A percentile compares a stretch with the other conserved stretches of the same genome.
Conservation (phyloP, 1,139 yeast genomes). For the Magnusiomyces tetraspermus region DNA sequence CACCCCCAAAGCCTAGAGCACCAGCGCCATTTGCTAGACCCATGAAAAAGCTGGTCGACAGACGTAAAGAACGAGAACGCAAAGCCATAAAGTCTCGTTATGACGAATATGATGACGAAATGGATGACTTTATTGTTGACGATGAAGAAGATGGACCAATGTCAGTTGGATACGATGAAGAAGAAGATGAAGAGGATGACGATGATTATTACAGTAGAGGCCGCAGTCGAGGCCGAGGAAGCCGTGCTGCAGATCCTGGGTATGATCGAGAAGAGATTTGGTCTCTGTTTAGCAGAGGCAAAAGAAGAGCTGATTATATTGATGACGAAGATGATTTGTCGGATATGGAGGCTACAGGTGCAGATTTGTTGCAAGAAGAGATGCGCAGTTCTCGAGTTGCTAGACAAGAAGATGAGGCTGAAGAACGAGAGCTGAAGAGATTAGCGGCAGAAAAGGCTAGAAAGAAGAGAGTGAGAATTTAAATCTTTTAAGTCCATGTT, state of each 20-base stretch:
- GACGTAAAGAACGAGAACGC: slow-evolving; percentile 9
- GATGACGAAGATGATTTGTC: slow-evolving; percentile 50
- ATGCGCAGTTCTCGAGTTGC: slow-evolving; percentile 52
- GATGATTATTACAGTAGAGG: slow-evolving; percentile 11
- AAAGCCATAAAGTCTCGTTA: slow-evolving; percentile 2
- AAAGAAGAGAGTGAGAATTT: slow-evolving; percentile 4
- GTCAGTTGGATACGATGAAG: slow-evolving; percentile 31
- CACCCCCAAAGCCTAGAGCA: slow-evolving; percentile 9
- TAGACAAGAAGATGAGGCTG: slow-evolving; percentile 54
- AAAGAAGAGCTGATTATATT: slow-evolving; percentile 39
- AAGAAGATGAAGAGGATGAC: slow-evolving; percentile 20
- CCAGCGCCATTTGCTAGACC: slow-evolving; percentile 30
- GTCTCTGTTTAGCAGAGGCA: slow-evolving; percentile 69
- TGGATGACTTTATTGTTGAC: slow-evolving; percentile 28
- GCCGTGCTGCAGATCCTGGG: slow-evolving; percentile 29
- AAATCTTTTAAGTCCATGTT: not conserved
- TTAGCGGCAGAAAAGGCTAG: slow-evolving; percentile 37
- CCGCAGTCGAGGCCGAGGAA: slow-evolving; percentile 14
- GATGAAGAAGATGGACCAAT: slow-evolving; percentile 26
- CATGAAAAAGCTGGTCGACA: slow-evolving; percentile 22
- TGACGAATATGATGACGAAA: slow-evolving; percentile 25
- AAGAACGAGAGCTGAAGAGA: slow-evolving; percentile 48
- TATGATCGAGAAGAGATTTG: slow-evolving; percentile 82
- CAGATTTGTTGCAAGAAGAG: slow-evolving; percentile 78
- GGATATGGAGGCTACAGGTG: slow-evolving; percentile 93